A percentile compares a stretch with the other conserved stretches of the same genome.
phyloP scores from a whole-genome alignment of 352 stramenopile species.

The Phytopythium montanum region DNA sequence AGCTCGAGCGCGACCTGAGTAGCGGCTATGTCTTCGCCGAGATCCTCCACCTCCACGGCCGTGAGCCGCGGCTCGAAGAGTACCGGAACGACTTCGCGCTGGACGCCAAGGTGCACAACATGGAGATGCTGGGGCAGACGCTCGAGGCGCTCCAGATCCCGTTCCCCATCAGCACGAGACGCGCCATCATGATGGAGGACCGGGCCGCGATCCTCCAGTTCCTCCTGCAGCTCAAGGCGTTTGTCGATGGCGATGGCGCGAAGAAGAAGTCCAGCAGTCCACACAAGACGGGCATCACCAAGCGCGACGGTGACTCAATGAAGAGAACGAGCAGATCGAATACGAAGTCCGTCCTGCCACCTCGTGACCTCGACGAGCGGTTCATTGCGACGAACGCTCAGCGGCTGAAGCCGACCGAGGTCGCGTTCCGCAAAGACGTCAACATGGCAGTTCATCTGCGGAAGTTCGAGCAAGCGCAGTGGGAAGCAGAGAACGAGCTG shows the following conservation, averaged over 20 bases:
- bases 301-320: background rate
- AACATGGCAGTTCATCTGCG: constrained; percentile 66
- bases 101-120: constrained; percentile 47
- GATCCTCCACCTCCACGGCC: constrained; percentile 42
- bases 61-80: constrained; percentile 42
- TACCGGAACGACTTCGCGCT: constrained; percentile 37
- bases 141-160: constrained; percentile 33
- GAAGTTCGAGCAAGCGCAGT: constrained; percentile 60
- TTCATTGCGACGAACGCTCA: constrained; percentile 42
- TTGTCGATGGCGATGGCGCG: constrained; percentile 25
- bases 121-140: constrained; percentile 45
- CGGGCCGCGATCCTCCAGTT: constrained; percentile 49
- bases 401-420: constrained; percentile 37
- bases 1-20: constrained; percentile 60
- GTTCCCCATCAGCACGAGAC: constrained; percentile 37
- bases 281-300: background rate
- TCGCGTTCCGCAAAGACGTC: constrained; percentile 57
- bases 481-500: constrained; percentile 43
- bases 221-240: constrained; percentile 55
- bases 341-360: constrained; percentile 9
- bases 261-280: constrained; percentile 5
- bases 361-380: constrained; percentile 49
- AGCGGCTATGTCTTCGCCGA: constrained; percentile 68
- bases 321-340: background rate
- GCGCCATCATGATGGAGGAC: constrained; percentile 68